Evolutionary conservation across 2,329 filamentous ascomycete genomes (phyloP).

Genomic region (Trichoderma aggressivum): DNA sequence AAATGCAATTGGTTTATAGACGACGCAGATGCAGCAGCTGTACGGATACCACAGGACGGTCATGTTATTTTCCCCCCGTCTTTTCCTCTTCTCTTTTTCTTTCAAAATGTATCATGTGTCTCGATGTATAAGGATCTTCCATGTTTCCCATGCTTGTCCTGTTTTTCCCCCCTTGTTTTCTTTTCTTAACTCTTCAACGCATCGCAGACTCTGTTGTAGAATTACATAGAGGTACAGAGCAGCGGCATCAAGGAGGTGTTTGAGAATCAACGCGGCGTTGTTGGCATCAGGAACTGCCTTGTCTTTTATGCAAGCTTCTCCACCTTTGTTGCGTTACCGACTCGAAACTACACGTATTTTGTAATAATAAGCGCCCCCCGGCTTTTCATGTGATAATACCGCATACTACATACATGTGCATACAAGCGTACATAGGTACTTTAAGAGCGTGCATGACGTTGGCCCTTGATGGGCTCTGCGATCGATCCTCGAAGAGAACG

Average conservation of each 20-base stretch:
- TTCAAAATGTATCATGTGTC: conserved; percentile 1
- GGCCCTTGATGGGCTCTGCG: background rate
- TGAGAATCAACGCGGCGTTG: conserved; percentile 3
- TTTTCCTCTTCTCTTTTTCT: background rate
- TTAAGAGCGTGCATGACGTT: conserved; percentile 1
- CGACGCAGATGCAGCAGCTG: background rate
- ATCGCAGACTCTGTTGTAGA: conserved; percentile 8
- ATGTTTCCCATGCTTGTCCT: background rate
- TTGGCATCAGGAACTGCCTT: background rate
- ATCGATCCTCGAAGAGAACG: background rate
- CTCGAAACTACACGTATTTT: background rate
- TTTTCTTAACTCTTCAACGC: background rate
- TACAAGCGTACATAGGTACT: background rate
- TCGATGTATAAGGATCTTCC: background rate
- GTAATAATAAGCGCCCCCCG: background rate
- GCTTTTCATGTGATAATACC: background rate
- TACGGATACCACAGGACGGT: conserved; percentile 11
- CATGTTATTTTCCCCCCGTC: background rate
- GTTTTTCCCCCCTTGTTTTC: background rate
- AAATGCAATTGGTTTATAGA: background rate
- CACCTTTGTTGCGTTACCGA: background rate
- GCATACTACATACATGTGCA: background rate
- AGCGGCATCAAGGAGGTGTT: background rate
- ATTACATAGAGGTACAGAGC: background rate
- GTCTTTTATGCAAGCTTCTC: background rate